A percentile compares a stretch with the other conserved stretches of the same genome.
Evolutionary conservation across 306 rosid genomes (phyloP).

Genomic region (Urtica urens): DNA sequence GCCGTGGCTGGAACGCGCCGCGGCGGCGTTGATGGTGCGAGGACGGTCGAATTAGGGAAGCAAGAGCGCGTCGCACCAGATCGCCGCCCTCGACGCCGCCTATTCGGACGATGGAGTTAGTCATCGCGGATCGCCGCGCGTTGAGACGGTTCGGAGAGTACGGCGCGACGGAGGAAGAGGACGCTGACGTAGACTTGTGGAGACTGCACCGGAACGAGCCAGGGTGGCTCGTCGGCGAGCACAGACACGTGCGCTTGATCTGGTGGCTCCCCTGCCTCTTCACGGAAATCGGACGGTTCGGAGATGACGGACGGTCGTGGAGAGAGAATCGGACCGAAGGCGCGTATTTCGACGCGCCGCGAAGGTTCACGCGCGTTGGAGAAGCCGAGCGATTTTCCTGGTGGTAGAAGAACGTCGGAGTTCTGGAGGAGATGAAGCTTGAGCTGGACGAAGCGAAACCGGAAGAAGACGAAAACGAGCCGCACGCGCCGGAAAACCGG

Average conservation of each 20-base stretch:
- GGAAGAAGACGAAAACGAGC: constrained; percentile 25
- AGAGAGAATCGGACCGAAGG: constrained; percentile 54
- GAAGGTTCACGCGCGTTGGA: constrained; percentile 53
- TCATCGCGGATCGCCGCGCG: constrained; percentile 97
- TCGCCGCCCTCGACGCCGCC: constrained; percentile 97
- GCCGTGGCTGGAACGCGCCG: constrained; percentile 50
- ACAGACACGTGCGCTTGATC: constrained; percentile 73
- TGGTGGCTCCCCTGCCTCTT: constrained; percentile 30
- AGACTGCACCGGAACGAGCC: constrained; percentile 93
- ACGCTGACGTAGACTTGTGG: constrained; percentile 31
- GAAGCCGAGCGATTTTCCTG: constrained; percentile 34
- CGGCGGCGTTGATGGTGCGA: constrained; percentile 78
- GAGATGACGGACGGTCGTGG: constrained; percentile 57
- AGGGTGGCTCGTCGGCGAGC: constrained; percentile 89
- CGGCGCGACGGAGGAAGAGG: constrained; percentile 26
- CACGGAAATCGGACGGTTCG: constrained; percentile 63
- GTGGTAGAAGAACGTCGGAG: constrained; percentile 35
- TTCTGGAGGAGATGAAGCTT: constrained; percentile 44
- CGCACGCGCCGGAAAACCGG: constrained; percentile 24
- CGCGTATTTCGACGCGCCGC: constrained; percentile 34
- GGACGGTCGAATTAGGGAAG: constrained; percentile 85
- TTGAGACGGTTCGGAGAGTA: constrained; percentile 66
- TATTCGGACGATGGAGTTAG: constrained; percentile 83
- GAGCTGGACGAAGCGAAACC: constrained; percentile 69
- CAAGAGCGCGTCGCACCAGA: constrained; percentile 63